These are phyloP conservation scores for Papilionanthe hybrid DNA, from an alignment of 116 monocot genomes.

Conservation along the genomic window DNA sequence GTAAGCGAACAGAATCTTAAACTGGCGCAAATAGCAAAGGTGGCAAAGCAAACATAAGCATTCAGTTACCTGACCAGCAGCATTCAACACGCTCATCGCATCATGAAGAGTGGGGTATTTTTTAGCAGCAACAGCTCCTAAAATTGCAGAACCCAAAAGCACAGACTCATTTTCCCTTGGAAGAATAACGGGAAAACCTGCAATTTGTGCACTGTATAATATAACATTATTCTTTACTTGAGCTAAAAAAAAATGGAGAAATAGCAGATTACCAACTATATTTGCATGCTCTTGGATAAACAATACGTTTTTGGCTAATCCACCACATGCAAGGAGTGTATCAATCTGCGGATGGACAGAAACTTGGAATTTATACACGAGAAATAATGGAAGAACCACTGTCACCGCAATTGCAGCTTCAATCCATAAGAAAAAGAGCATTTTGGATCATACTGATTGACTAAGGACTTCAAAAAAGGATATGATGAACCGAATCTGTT, in stretches of 20 bases:
- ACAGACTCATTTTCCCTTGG: slow-evolving; percentile 95
- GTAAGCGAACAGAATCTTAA: too few species aligned
- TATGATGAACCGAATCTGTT: not conserved
- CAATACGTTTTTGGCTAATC: slow-evolving; percentile 80
- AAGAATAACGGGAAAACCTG: slow-evolving; percentile 83
- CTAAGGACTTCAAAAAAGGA: not conserved
- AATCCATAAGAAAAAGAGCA: not conserved
- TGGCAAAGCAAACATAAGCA: not conserved
- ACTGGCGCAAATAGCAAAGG: too few species aligned
- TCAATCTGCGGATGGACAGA: slow-evolving; percentile 52
- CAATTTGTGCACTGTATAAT: not conserved
- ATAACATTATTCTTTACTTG: not conserved
- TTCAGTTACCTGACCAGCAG: slow-evolving; percentile 66
- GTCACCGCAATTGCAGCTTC: not conserved
- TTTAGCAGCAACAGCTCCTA: slow-evolving; percentile 88
- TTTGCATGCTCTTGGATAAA: slow-evolving; percentile 97
- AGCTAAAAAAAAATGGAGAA: not conserved
- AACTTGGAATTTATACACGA: not conserved
- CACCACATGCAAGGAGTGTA: slow-evolving; percentile 96
- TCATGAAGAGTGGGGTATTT: slow-evolving; percentile 62
- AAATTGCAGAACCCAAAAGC: slow-evolving; percentile 84
- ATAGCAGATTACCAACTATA: slow-evolving; percentile 56
- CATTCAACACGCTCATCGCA: slow-evolving; percentile 92
- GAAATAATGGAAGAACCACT: not conserved
- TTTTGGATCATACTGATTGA: not conserved